Evolutionary conservation across 192 early-diverging fungal species (phyloP), one percentile per base, ranked within the genome.

Genomic region (Rhizophagus prolifer): DNA sequence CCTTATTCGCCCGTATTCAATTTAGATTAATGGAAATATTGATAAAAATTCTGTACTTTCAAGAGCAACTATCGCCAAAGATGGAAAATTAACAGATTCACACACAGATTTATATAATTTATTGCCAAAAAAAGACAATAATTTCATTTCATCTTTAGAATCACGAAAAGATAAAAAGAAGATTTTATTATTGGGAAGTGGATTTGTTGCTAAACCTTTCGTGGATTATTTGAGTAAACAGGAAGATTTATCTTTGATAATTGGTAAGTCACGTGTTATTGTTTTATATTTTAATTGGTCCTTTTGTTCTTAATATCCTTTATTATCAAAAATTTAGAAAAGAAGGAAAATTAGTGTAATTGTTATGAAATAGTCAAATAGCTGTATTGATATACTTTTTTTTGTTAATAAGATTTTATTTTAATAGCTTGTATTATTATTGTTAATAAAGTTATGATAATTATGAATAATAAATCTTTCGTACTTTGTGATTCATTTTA

Each of bases 191-290:
- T 65, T 82, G 7, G 80, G 82, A 13, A 66, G 64, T 66, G 64
- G 97, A 12, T 95, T 95, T 82, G 97, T 99, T 23, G 91, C 95
- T 28, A 91, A 88, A 76, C 97, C 97, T 19, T 81, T 95, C 25
- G 94, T 98, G 23, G 94, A 99, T 65, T 95, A 97, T 81, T 80
- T 99, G 36, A 76, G 90, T 0, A 80, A 91, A 19, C 76, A 80
- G 16, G 77, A 82, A 10, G 79, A 91, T 72, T 82, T 87, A 58
- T 77, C 84, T 38, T 83, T 96, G 58, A 93, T 90, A 13, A 89
- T 99, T 79, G 91, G 89, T 91, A 82, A 68, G 59, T 61, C 12
- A 25, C 4, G 16, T 54, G 16, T 1, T 16, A 34, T 3, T n/a
- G 1, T 31, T 13, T 34, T 59, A 9, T 25, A 21, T n/a, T 25